Evolutionary conservation across 2,329 filamentous ascomycete genomes (phyloP).

Genomic region (Sclerotinia sclerotiorum): DNA sequence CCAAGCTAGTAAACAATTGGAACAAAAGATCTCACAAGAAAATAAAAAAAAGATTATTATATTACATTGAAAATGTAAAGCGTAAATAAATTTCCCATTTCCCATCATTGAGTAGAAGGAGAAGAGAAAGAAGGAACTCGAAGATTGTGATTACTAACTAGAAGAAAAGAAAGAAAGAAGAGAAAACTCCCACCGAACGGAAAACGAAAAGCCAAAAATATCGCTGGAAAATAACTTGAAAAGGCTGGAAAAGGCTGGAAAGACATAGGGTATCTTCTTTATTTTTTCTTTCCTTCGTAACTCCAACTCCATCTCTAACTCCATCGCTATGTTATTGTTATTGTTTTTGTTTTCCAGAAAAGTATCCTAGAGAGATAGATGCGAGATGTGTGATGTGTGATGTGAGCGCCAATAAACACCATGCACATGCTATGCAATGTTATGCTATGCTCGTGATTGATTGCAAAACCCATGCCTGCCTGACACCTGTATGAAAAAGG

Average conservation of each 20-base stretch:
- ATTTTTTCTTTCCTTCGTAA: not conserved
- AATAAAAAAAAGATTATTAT: not conserved
- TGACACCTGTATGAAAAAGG: not conserved
- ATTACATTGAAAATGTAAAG: not conserved
- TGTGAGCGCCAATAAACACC: not conserved
- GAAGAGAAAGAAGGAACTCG: not conserved
- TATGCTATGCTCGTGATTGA: not conserved
- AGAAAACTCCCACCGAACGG: too few relatives aligned
- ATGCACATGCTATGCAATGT: not conserved
- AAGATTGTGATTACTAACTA: not conserved
- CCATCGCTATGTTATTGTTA: not conserved
- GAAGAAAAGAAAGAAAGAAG: too few relatives aligned
- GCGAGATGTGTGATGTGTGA: too few relatives aligned
- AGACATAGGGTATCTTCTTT: slow-evolving; percentile 10
- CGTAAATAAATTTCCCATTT: not conserved
- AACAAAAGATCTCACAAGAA: not conserved
- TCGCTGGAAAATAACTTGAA: too few relatives aligned
- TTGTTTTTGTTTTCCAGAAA: not conserved
- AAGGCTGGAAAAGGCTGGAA: not conserved
- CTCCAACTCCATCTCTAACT: not conserved
- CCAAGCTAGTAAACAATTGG: slow-evolving; percentile 3
- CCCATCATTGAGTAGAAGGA: not conserved
- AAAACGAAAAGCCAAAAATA: not conserved
- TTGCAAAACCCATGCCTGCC: not conserved
- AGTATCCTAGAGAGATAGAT: too few relatives aligned